A percentile compares a stretch with the other conserved stretches of the same genome.
Conservation (phyloP, 2,329 filamentous ascomycete species). For the Triangularia setosa region DNA sequence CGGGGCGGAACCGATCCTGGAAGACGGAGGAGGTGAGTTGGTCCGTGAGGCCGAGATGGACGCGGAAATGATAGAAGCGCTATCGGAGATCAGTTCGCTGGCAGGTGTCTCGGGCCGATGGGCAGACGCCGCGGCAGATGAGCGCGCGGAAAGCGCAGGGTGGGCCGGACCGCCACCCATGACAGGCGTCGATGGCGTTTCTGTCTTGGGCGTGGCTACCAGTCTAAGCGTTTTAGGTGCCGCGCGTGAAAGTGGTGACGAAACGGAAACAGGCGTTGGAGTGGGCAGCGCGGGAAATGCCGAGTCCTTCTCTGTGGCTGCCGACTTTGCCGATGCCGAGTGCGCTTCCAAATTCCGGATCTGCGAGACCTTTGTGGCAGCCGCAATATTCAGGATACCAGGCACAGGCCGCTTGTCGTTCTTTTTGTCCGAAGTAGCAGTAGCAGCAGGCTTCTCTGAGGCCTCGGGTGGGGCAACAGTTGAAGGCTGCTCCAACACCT, state of each 20-base stretch:
- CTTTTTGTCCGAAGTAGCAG: conserved; percentile 16
- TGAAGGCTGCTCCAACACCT: conserved; percentile 5
- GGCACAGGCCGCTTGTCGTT: conserved; percentile 39
- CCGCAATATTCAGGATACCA: conserved; percentile 47
- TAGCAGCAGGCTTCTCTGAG: conserved; percentile 18
- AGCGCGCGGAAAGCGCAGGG: conserved; percentile 28
- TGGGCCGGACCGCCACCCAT: conserved; percentile 16
- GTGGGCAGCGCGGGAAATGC: conserved; percentile 51
- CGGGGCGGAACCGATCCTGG: conserved; percentile 64
- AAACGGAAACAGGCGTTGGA: conserved; percentile 45
- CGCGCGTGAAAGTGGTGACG: conserved; percentile 49
- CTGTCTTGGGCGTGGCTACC: conserved; percentile 61
- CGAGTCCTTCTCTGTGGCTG: conserved; percentile 32
- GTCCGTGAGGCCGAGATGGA: conserved; percentile 65
- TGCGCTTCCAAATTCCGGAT: conserved; percentile 32
- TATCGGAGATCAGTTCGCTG: conserved; percentile 74
- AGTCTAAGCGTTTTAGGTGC: conserved; percentile 66
- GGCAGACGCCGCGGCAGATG: conserved; percentile 20
- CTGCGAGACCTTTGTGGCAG: conserved; percentile 39
- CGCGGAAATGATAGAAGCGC: conserved; percentile 67
- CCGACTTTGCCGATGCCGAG: conserved; percentile 33
- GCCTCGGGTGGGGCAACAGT: conserved; percentile 18
- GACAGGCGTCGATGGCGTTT: conserved; percentile 42
- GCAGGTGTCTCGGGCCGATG: conserved; percentile 64
- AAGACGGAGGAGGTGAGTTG: conserved; percentile 66